Percentiles rank a stretch among this genome's conserved stretches.
These are phyloP conservation scores for Russula virescens DNA, from an alignment of 768 basidiomycete genomes.

Conservation along the genomic window DNA sequence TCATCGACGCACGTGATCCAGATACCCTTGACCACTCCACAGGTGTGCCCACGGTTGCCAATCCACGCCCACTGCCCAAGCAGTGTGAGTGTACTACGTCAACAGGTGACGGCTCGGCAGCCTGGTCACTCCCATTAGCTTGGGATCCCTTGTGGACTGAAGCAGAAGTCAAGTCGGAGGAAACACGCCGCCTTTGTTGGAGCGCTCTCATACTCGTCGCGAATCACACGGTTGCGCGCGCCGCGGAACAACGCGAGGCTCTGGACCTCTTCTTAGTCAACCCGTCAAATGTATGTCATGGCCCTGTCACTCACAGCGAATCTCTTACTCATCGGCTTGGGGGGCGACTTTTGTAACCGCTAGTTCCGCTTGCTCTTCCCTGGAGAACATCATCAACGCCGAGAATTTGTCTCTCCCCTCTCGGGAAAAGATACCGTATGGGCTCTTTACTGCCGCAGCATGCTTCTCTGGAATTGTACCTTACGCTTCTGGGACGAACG, in stretches of 20 bases:
- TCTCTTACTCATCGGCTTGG: background rate
- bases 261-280: slow-evolving; percentile 56
- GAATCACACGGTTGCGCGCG: slow-evolving; percentile 61
- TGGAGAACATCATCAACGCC: slow-evolving; percentile 58
- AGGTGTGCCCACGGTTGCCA: slow-evolving; percentile 43
- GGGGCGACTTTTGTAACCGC: background rate
- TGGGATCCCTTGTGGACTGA: slow-evolving; percentile 59
- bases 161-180: slow-evolving; percentile 56
- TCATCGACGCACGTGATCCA: slow-evolving; percentile 51
- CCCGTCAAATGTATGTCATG: slow-evolving; percentile 53
- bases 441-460: slow-evolving; percentile 76
- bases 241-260: slow-evolving; percentile 54
- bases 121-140: slow-evolving; percentile 47
- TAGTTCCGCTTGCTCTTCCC: slow-evolving; percentile 68
- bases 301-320: background rate
- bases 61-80: slow-evolving; percentile 24
- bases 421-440: slow-evolving; percentile 74
- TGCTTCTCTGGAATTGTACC: slow-evolving; percentile 76
- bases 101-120: slow-evolving; percentile 34
- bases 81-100: slow-evolving; percentile 44
- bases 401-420: slow-evolving; percentile 35
- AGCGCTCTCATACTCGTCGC: slow-evolving; percentile 63
- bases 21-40: slow-evolving; percentile 43
- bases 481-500: slow-evolving; percentile 43
- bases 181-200: slow-evolving; percentile 75